Conservation (phyloP, 2,329 filamentous ascomycete species). For the Intubia oerlemansii region DNA sequence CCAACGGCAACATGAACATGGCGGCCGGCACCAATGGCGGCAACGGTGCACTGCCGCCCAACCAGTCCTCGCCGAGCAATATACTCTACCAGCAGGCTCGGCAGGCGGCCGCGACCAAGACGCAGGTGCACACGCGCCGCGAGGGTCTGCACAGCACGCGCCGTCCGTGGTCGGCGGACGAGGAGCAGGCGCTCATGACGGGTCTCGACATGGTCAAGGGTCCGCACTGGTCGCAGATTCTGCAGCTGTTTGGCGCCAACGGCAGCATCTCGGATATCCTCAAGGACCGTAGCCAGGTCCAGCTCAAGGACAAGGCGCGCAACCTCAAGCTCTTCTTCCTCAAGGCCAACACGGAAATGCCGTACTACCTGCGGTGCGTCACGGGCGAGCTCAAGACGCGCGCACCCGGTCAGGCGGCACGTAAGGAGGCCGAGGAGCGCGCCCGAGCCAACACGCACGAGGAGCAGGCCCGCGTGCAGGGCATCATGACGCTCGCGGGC, state of each 20-base stretch:
- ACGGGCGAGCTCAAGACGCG: conserved; percentile 78
- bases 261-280: conserved; percentile 66
- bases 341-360: conserved; percentile 80
- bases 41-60: conserved; percentile 33
- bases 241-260: conserved; percentile 61
- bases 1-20: no score
- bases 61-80: conserved; percentile 32
- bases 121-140: conserved; percentile 29
- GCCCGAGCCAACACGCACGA: conserved; percentile 36
- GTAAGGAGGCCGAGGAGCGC: conserved; percentile 45
- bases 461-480: conserved; percentile 36
- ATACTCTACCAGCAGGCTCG: conserved; percentile 36
- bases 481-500: conserved; percentile 33
- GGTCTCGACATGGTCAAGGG: conserved; percentile 77
- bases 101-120: conserved; percentile 35
- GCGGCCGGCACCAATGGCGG: no score
- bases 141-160: conserved; percentile 41
- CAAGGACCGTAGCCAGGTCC: conserved; percentile 76
- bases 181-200: conserved; percentile 77
- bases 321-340: conserved; percentile 84
- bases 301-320: conserved; percentile 78
- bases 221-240: conserved; percentile 82
- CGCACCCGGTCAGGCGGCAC: conserved; percentile 51
- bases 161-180: conserved; percentile 70
- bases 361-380: conserved; percentile 68